A percentile compares a stretch with the other conserved stretches of the same genome.
phyloP scores from a whole-genome alignment of 331 rosid genomes.

The Quercus lobata region DNA sequence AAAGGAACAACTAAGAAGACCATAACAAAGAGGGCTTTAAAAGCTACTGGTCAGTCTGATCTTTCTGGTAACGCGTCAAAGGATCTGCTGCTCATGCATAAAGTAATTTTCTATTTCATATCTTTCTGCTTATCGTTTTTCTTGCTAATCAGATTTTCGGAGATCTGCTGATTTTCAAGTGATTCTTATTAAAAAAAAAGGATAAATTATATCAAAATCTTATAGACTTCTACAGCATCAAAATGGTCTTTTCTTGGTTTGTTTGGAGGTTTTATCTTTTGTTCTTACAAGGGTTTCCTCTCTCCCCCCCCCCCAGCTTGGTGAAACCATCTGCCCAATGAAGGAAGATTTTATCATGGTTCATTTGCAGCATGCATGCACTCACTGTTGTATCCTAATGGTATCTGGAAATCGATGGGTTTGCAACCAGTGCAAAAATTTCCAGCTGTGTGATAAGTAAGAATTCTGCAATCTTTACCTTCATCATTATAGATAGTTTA shows the following conservation, averaged over 20 bases:
- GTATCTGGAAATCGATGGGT: conserved; percentile 88
- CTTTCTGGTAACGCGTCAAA: conserved; percentile 83
- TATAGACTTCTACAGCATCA: not conserved
- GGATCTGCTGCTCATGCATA: conserved; percentile 66
- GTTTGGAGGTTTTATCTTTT: conserved; percentile 3
- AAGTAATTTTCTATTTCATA: conserved; percentile 34
- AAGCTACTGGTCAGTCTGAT: conserved; percentile 87
- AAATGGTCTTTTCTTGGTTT: not conserved
- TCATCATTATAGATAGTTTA: not conserved
- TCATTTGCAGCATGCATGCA: conserved; percentile 88
- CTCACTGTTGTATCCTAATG: conserved; percentile 81
- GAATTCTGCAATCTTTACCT: conserved; percentile 26
- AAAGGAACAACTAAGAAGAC: conserved; percentile 56
- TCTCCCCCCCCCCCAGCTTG: conserved; percentile 50
- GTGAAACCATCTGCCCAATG: conserved; percentile 94
- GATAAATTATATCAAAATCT: not conserved
- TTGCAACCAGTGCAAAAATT: conserved; percentile 89
- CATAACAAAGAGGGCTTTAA: conserved; percentile 81
- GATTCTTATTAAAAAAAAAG: not conserved
- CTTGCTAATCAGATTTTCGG: not conserved
- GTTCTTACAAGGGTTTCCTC: conserved; percentile 15
- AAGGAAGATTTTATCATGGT: conserved; percentile 99
- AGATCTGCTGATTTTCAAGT: not conserved
- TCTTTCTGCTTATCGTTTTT: not conserved
- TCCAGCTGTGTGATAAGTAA: conserved; percentile 92